These are phyloP conservation scores for Luzula sylvatica DNA, from an alignment of 176 grass and related monocot genomes.

Conservation along the genomic window DNA sequence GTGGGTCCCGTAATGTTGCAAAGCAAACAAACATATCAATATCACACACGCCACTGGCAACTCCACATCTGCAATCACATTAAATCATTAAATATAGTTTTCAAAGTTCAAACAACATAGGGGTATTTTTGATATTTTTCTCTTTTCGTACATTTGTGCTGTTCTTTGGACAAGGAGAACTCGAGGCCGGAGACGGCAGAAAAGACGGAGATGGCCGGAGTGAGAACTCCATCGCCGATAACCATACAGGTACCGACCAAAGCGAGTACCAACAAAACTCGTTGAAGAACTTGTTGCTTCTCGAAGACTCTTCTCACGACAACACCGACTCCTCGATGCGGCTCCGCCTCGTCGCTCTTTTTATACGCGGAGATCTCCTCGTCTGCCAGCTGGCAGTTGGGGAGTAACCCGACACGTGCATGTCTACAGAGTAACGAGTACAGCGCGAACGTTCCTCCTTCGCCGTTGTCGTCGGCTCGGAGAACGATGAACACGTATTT, in stretches of 20 bases:
- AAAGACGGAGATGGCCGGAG: slow-evolving; percentile 92
- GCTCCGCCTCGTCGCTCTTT: slow-evolving; percentile 17
- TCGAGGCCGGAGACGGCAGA: slow-evolving; percentile 93
- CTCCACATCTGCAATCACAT: slow-evolving; percentile 78
- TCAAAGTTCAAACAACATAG: no score
- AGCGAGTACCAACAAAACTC: slow-evolving; percentile 58
- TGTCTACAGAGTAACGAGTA: slow-evolving; percentile 94
- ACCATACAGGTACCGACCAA: slow-evolving; percentile 92
- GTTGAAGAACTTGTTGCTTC: slow-evolving; percentile 61
- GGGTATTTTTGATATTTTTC: no score
- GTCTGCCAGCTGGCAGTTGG: slow-evolving; percentile 45
- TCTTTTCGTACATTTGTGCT: slow-evolving; percentile 68
- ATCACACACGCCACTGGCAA: slow-evolving; percentile 76
- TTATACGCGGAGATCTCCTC: slow-evolving; percentile 23
- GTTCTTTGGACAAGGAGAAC: slow-evolving; percentile 81
- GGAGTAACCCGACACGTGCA: slow-evolving; percentile 73
- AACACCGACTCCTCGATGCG: slow-evolving; percentile 17
- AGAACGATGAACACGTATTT: slow-evolving; percentile 98
- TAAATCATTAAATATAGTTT: not conserved
- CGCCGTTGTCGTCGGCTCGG: slow-evolving; percentile 91
- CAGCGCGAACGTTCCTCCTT: slow-evolving; percentile 97
- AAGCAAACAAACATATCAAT: slow-evolving; percentile 64
- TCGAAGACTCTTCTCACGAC: slow-evolving; percentile 50
- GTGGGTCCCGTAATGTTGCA: slow-evolving; percentile 98
- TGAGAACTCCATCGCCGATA: slow-evolving; percentile 92